Percentiles rank a stretch among this genome's conserved stretches.
phyloP scores from a whole-genome alignment of 2,329 filamentous ascomycete genomes.

The Neofusicoccum sp. region DNA sequence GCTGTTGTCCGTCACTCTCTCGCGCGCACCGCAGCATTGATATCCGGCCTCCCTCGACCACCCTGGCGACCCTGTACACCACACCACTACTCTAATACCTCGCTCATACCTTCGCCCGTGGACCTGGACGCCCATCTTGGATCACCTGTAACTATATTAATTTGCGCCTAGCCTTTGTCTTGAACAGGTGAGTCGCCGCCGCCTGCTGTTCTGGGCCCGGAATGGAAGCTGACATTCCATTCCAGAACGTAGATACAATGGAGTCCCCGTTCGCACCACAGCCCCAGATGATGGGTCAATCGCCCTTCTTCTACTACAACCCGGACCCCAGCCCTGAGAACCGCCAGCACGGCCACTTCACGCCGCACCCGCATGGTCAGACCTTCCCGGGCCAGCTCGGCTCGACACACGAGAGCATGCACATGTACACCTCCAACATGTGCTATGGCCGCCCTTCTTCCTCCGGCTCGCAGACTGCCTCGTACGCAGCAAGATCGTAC shows the following conservation, averaged over 20 bases:
- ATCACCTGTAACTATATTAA: constrained; percentile 12
- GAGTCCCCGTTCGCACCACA: constrained; percentile 59
- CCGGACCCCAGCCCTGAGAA: constrained; percentile 69
- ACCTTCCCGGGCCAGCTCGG: constrained; percentile 36
- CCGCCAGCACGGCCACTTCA: constrained; percentile 74
- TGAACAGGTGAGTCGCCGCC: constrained; percentile 5
- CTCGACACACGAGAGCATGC: constrained; percentile 37
- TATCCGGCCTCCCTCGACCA: constrained; percentile 5
- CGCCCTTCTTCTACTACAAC: constrained; percentile 84
- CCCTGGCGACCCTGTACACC: constrained; percentile 9
- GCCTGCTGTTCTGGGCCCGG: constrained; percentile 14
- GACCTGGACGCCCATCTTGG: neutral
- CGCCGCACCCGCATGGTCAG: constrained; percentile 57
- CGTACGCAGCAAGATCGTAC: constrained; percentile 50
- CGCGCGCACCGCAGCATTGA: constrained; percentile 20
- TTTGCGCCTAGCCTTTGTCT: constrained; percentile 5
- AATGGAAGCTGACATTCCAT: constrained; percentile 28
- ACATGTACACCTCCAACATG: constrained; percentile 46
- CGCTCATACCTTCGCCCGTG: constrained; percentile 2
- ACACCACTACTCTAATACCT: constrained; percentile 14
- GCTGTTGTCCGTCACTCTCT: constrained; percentile 43
- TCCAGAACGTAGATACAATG: constrained; percentile 50
- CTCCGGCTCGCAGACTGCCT: constrained; percentile 60
- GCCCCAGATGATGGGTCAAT: constrained; percentile 62
- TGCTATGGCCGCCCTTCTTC: constrained; percentile 57